phyloP scores from a whole-genome alignment of 139 green algal species.

The Penium margaritaceum region DNA sequence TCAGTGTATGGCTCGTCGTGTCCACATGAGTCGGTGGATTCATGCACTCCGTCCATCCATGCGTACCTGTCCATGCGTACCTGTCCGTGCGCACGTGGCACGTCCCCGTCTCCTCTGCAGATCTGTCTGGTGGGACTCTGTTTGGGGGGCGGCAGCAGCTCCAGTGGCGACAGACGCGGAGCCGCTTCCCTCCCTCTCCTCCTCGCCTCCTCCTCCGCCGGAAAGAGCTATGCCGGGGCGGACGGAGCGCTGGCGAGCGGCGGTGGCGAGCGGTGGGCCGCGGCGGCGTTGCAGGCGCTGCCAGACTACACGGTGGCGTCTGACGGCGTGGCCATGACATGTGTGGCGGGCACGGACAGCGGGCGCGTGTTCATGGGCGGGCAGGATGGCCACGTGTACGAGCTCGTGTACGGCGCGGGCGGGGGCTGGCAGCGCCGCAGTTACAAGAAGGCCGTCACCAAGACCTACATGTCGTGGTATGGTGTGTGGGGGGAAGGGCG shows the following conservation, averaged over 20 bases:
- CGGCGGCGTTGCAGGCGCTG: conserved; percentile 69
- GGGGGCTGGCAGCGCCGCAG: conserved; percentile 69
- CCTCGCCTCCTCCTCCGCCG: conserved; percentile 54
- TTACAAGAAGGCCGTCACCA: conserved; percentile 55
- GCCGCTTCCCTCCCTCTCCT: too few species aligned
- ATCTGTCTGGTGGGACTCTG: too few species aligned
- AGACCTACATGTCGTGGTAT: too few species aligned
- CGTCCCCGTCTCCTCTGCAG: too few species aligned
- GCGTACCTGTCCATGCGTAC: too few species aligned
- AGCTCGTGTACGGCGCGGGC: conserved; percentile 68
- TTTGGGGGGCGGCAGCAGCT: too few species aligned
- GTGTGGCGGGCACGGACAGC: conserved; percentile 49
- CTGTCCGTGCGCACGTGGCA: too few species aligned
- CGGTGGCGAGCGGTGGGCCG: conserved; percentile 2
- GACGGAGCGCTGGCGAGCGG: conserved; percentile 37
- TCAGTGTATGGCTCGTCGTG: too few species aligned
- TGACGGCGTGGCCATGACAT: conserved; percentile 75
- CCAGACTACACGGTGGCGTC: conserved; percentile 69
- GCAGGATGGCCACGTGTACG: conserved; percentile 83
- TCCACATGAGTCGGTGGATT: too few species aligned
- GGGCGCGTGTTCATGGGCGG: conserved; percentile 88
- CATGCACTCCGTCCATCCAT: too few species aligned
- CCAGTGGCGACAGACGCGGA: too few species aligned
- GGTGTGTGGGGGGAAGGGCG: too few species aligned
- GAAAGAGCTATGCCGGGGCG: conserved; percentile 77